Percentiles rank a stretch among this genome's conserved stretches.
These are phyloP conservation scores for Cryptococcus floricola DNA, from an alignment of 1,284 basidiomycete species.

Conservation along the genomic window DNA sequence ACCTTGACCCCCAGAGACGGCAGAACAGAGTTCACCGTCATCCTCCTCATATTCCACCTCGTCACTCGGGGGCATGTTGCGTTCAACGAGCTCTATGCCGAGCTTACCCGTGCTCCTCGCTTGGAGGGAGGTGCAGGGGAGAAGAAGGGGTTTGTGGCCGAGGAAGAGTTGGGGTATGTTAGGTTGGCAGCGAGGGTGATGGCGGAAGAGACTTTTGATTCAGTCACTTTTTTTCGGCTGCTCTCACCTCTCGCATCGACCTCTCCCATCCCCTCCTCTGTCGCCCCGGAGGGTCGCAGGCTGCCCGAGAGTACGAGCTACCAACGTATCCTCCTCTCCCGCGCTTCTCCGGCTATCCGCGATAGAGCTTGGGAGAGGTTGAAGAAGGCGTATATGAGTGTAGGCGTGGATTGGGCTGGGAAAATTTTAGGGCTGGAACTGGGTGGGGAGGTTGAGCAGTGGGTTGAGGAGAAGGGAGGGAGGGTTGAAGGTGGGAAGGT, in stretches of 20 bases:
- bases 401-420: conserved; percentile 23
- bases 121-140: background rate
- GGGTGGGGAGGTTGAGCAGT: conserved; percentile 11
- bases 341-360: conserved; percentile 27
- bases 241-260: background rate
- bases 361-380: conserved; percentile 31
- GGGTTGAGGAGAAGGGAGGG: conserved; percentile 20
- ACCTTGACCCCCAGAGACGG: conserved; percentile 2
- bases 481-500: conserved; percentile 23
- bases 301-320: conserved; percentile 2
- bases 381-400: conserved; percentile 28
- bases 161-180: conserved; percentile 5
- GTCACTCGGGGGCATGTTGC: conserved; percentile 10
- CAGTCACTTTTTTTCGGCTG: conserved; percentile 23
- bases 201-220: conserved; percentile 28
- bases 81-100: conserved; percentile 15
- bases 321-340: conserved; percentile 31
- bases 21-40: conserved; percentile 26
- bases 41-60: conserved; percentile 38
- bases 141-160: conserved; percentile 5
- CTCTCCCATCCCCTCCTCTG: background rate
- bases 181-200: conserved; percentile 14
- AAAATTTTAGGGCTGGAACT: conserved; percentile 17
- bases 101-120: conserved; percentile 14
- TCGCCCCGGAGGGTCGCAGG: background rate